Base-by-base conservation (phyloP, 2,329 filamentous ascomycete species). In the Penicillium crustosum region DNA sequence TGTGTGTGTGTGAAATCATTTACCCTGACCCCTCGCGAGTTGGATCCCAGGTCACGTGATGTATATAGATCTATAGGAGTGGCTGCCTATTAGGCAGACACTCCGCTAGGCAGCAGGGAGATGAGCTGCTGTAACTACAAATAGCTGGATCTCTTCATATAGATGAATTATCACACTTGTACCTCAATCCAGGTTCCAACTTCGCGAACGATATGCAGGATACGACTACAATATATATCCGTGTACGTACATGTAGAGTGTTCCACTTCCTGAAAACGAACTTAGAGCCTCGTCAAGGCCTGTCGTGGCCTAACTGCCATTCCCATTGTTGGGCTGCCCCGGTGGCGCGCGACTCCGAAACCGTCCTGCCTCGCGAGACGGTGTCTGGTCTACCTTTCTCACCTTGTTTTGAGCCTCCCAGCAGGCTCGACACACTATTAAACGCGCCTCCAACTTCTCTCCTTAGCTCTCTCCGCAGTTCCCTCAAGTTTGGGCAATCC, bases 281-380 rank as follows among this genome's bases (percentile, higher is more conserved):
- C 52, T 62, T 66, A n/a, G 49, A 61, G 65, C 62, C 62, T 66
- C 51, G 49, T 63, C 61, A 57, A 33, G 49, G 60, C 63, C 62
- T 61, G 29, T 61, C 39, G 29, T 63, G 49, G 57, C 61, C 62
- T 36, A 53, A 2, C 15, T 61, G 57, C 56, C 50, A 17, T 42
- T 58, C 53, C 50, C 41, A 21, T 27, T 58, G 39, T 59, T 53
- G 21, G 43, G 43, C 43, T 47, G 27, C 27, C 43, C 43, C 31
- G 1, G 7, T 47, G 27, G 43, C 8, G 44, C 59, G 55, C 61
- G 57, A 52, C 60, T 68, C 54, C 43, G 39, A 58, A 49, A 49
- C 12, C 13, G 19, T 49, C 21, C 7, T 49, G 4, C 8, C 45
- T 2, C 19, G 3, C 12, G 31, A 25, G 15, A 49, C 12, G 31